Conservation (phyloP, 768 basidiomycete species). For the Mycena belliarum region DNA sequence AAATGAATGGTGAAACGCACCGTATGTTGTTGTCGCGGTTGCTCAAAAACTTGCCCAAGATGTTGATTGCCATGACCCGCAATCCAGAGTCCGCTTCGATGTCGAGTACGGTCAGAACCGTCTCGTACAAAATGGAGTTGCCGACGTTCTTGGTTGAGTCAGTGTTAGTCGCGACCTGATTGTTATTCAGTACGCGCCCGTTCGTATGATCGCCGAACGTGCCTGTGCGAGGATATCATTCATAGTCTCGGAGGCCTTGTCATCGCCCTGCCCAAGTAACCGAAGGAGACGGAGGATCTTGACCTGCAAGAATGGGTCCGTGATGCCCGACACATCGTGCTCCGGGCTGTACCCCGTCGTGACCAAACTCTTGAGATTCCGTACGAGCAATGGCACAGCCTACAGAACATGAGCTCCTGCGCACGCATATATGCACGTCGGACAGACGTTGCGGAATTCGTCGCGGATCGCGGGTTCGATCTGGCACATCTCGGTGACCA, state of each 20-base stretch:
- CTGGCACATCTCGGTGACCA: conserved; percentile 93
- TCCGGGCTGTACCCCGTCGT: conserved; percentile 98
- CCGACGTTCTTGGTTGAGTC: conserved; percentile 98
- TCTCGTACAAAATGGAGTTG: conserved; percentile 97
- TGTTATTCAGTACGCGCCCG: neutral
- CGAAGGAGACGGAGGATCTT: conserved; percentile 90
- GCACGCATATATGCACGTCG: neutral
- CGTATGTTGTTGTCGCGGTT: conserved; percentile 99
- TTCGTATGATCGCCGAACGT: neutral
- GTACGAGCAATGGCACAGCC: conserved; percentile 92
- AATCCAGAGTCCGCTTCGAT: conserved; percentile 96
- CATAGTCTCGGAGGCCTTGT: conserved; percentile 91
- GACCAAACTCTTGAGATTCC: conserved; percentile 91
- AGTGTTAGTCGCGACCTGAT: conserved; percentile 98
- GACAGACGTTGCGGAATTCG: conserved; percentile 85
- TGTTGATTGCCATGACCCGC: conserved; percentile 99
- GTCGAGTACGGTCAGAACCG: conserved; percentile 92
- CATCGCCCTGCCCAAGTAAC: conserved; percentile 84
- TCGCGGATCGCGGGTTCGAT: conserved; percentile 69
- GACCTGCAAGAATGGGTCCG: conserved; percentile 92
- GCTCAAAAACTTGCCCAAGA: conserved; percentile 95
- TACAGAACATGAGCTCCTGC: conserved; percentile 30
- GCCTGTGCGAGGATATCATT: conserved; percentile 98
- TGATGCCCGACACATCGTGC: conserved; percentile 99
- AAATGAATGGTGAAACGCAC: conserved; percentile 39